Percentiles rank a stretch among this genome's conserved stretches.
These are phyloP conservation scores for Penicillium bialowiezense DNA, from an alignment of 495 filamentous ascomycete genomes.

Conservation along the genomic window DNA sequence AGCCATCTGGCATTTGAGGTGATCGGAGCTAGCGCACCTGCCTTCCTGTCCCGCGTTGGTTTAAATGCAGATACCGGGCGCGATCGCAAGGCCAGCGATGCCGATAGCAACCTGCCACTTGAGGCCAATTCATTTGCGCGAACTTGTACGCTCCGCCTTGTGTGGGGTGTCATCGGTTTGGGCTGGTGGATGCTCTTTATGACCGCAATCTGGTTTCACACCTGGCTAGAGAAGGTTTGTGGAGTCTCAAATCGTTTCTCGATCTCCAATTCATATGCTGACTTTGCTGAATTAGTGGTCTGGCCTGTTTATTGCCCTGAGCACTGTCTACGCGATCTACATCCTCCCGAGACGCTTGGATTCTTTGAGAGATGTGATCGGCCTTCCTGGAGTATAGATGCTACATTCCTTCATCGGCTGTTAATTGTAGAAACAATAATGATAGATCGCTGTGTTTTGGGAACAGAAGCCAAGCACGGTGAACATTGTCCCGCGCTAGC, in stretches of 20 bases:
- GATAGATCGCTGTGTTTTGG: constrained; percentile 13
- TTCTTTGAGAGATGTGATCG: constrained; percentile 62
- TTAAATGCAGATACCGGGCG: constrained; percentile 29
- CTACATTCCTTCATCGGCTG: background rate
- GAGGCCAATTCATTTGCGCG: constrained; percentile 25
- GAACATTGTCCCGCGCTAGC: background rate
- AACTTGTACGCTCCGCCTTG: constrained; percentile 51
- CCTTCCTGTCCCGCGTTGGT: constrained; percentile 21
- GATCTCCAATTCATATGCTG: constrained; percentile 18
- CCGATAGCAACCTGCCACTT: constrained; percentile 1
- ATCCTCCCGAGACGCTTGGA: constrained; percentile 68
- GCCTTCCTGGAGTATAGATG: constrained; percentile 68
- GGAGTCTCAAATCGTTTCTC: background rate
- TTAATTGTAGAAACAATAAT: constrained; percentile 13
- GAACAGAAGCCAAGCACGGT: background rate
- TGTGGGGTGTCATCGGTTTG: constrained; percentile 49
- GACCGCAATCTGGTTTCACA: constrained; percentile 97
- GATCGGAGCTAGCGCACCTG: constrained; percentile 55
- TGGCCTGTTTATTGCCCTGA: constrained; percentile 66
- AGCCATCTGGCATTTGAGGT: constrained; percentile 77
- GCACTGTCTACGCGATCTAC: constrained; percentile 69
- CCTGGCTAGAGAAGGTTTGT: constrained; percentile 91
- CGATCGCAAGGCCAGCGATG: constrained; percentile 48
- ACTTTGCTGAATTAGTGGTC: constrained; percentile 53
- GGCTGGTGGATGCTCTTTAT: constrained; percentile 95